Evolutionary conservation across 202 grass and related monocot species (phyloP), one percentile per base, ranked within the genome.

Genomic region (Setaria viridis): DNA sequence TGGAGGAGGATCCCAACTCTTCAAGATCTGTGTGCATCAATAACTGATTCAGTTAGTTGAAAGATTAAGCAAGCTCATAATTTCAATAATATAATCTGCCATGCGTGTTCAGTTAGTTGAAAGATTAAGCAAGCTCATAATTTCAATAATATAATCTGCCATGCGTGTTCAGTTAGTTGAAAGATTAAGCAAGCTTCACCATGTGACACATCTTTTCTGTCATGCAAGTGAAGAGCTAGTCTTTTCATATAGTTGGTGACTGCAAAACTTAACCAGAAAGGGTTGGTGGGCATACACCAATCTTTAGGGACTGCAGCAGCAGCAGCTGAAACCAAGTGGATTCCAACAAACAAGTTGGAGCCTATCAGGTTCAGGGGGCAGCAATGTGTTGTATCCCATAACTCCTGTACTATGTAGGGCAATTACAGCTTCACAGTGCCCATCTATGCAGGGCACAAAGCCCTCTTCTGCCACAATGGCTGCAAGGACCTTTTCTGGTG

Each of bases 321-420:
- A 6, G 51, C 65, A n/a, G 29, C 34, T 65, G 56, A 73, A 55
- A 80, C 11, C 66, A 87, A 80, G 54, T 87, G 81, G 70, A 66
- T 33, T 76, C 64, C 77, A 89, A 78, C 71, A 73, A 85, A 68
- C 62, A 77, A 78, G 76, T 72, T 66, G 83, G 83, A 80, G 21
- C 71, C 86, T 74, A 86, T 86, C 67, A 77, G 33, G 12, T 49
- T 34, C 29, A 77, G 75, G 51, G 66, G 60, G 30, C 75, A 63
- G 45, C 68, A 64, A 80, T 81, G 60, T 80, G 70, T 9, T 63
- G 81, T 83, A 25, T 77, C 68, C 77, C 72, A 62, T 70, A 55
- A 66, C 59, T 80, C 68, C 16, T 78, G 37, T 84, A 56, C 41
- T 19, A 30, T 47, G 63, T 37, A 49, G 48, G 70, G 45, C 39